These are phyloP conservation scores for Lactifluus pinguis DNA, from an alignment of 768 basidiomycete genomes.

Conservation along the genomic window DNA sequence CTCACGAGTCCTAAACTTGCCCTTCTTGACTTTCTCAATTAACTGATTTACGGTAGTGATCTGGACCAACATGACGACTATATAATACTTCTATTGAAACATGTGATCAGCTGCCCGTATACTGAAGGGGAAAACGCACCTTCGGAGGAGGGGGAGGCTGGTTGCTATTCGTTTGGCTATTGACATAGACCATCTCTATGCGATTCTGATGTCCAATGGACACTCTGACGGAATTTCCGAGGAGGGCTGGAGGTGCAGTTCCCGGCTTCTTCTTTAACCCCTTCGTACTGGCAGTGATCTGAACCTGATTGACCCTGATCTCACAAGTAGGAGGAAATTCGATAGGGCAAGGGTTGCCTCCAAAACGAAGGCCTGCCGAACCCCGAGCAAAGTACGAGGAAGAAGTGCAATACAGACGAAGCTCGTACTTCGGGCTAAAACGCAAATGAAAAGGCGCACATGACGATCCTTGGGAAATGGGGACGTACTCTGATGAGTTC, in stretches of 20 bases:
- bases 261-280: constrained; percentile 94
- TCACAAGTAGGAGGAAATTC: constrained; percentile 92
- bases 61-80: constrained; percentile 80
- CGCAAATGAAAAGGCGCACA: background rate
- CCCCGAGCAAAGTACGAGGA: constrained; percentile 57
- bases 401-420: constrained; percentile 85
- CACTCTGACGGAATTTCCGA: constrained; percentile 35
- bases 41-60: constrained; percentile 59
- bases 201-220: constrained; percentile 47
- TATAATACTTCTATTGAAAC: constrained; percentile 70
- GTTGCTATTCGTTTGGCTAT: constrained; percentile 40
- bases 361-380: constrained; percentile 42
- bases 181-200: constrained; percentile 85
- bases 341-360: constrained; percentile 53
- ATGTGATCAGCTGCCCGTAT: background rate
- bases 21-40: constrained; percentile 58
- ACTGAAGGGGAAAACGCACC: constrained; percentile 32
- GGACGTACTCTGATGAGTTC: constrained; percentile 31
- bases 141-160: constrained; percentile 64
- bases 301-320: constrained; percentile 70
- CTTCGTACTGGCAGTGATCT: constrained; percentile 69
- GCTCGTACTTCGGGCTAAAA: constrained; percentile 59
- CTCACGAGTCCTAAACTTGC: constrained; percentile 52
- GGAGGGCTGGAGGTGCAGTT: constrained; percentile 83
- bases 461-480: background rate